phyloP scores from a whole-genome alignment of 176 grass and related monocot species.

The Raddia guianensis region DNA sequence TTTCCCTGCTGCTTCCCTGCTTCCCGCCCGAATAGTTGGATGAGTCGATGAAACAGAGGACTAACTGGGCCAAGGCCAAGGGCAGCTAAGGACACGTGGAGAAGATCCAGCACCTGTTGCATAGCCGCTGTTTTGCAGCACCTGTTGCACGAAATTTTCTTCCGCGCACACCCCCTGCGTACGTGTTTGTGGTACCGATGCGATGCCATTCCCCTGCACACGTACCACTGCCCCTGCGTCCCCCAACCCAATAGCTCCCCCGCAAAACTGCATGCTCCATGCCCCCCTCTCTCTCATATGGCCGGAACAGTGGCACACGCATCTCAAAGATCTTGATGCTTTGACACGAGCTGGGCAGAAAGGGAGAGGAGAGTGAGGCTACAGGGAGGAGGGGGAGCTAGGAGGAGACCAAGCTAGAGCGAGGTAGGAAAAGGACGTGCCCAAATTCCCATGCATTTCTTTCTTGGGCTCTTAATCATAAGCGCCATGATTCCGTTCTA shows the following conservation, averaged over 20 bases:
- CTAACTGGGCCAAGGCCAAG: too few species aligned
- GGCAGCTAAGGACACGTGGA: too few species aligned
- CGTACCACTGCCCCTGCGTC: too few species aligned
- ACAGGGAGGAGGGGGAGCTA: too few species aligned
- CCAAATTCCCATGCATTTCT: constrained; percentile 42
- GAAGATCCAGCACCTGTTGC: too few species aligned
- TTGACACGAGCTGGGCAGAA: not conserved
- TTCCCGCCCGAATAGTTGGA: too few species aligned
- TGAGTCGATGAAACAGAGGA: too few species aligned
- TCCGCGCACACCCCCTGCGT: too few species aligned
- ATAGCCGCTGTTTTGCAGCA: too few species aligned
- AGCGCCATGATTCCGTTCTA: constrained; percentile 51
- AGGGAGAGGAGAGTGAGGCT: not conserved
- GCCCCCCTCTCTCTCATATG: not conserved
- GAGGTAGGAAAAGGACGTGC: constrained; percentile 26
- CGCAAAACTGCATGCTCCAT: constrained; percentile 19
- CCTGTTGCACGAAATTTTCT: too few species aligned
- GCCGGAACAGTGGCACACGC: not conserved
- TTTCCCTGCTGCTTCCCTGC: too few species aligned
- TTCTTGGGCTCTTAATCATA: constrained; percentile 60
- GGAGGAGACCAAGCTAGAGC: not conserved
- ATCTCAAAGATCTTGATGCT: not conserved
- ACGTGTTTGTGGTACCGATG: constrained; percentile 6
- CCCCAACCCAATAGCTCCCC: not conserved
- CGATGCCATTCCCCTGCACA: not conserved